Evolutionary conservation across 2,329 filamentous ascomycete species (phyloP).

Genomic region (Epichloe elymi): DNA sequence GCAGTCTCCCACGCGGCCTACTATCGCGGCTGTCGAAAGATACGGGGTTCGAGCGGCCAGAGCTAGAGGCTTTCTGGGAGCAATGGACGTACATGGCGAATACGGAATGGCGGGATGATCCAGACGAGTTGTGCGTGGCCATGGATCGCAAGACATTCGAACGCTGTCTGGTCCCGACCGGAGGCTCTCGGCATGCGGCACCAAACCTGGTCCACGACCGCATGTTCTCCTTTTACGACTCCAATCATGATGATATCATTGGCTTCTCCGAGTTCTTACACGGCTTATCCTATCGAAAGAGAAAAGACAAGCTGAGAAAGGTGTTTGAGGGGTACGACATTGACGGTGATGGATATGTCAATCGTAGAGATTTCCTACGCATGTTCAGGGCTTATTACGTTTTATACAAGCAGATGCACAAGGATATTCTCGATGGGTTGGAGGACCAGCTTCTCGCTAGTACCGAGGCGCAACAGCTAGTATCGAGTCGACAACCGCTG

Average conservation of each 20-base stretch:
- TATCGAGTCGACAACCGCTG: slow-evolving; percentile 61
- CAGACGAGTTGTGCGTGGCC: slow-evolving; percentile 61
- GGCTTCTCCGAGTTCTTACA: slow-evolving; percentile 85
- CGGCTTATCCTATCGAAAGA: slow-evolving; percentile 59
- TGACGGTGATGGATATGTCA: slow-evolving; percentile 74
- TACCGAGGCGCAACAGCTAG: slow-evolving; percentile 61
- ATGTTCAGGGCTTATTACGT: slow-evolving; percentile 90
- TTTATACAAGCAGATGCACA: slow-evolving; percentile 78
- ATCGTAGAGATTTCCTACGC: slow-evolving; percentile 74
- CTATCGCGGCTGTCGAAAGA: slow-evolving; percentile 57
- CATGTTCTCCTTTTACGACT: slow-evolving; percentile 95
- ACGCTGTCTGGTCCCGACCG: slow-evolving; percentile 75
- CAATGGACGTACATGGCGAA: slow-evolving; percentile 93
- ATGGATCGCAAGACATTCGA: slow-evolving; percentile 93
- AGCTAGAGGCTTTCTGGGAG: slow-evolving; percentile 89
- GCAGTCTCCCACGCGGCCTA: slow-evolving; percentile 52
- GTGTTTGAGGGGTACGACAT: slow-evolving; percentile 88
- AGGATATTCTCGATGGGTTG: slow-evolving; percentile 65
- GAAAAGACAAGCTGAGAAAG: slow-evolving; percentile 54
- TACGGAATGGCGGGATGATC: slow-evolving; percentile 70
- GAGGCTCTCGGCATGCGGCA: slow-evolving; percentile 59
- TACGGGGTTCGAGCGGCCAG: slow-evolving; percentile 70
- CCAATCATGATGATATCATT: slow-evolving; percentile 76
- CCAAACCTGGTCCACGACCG: slow-evolving; percentile 91
- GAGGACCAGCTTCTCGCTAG: slow-evolving; percentile 69